A percentile compares a stretch with the other conserved stretches of the same genome.
These are phyloP conservation scores for Phaeomoniella chlamydospora DNA, from an alignment of 2,329 filamentous ascomycete species.

Conservation along the genomic window DNA sequence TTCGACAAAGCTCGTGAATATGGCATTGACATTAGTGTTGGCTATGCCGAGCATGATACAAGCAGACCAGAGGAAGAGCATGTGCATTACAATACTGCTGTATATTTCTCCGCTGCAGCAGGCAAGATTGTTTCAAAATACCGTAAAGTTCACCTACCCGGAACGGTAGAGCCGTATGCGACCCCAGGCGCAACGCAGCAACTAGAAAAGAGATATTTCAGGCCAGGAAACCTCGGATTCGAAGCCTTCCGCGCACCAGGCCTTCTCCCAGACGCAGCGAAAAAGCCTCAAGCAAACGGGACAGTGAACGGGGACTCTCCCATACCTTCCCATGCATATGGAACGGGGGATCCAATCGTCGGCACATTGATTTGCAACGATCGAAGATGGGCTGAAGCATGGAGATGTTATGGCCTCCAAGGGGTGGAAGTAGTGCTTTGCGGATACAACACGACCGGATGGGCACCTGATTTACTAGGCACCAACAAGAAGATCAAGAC, in stretches of 20 bases:
- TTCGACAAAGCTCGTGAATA: constrained; percentile 33
- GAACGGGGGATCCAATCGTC: constrained; percentile 35
- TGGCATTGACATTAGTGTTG: constrained; percentile 36
- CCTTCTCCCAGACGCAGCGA: constrained; percentile 23
- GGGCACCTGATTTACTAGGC: constrained; percentile 31
- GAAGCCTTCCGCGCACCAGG: constrained; percentile 36
- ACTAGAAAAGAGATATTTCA: constrained; percentile 42
- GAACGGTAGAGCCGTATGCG: constrained; percentile 34
- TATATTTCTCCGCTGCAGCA: constrained; percentile 34
- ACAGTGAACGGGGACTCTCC: constrained; percentile 10
- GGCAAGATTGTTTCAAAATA: constrained; percentile 35
- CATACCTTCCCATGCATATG: constrained; percentile 4
- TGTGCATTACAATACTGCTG: constrained; percentile 33
- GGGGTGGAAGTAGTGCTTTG: constrained; percentile 33
- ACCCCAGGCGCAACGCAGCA: constrained; percentile 36
- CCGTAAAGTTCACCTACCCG: constrained; percentile 41
- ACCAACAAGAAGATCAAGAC: constrained; percentile 23
- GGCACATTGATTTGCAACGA: constrained; percentile 44
- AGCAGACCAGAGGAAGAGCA: constrained; percentile 14
- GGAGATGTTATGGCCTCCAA: constrained; percentile 37
- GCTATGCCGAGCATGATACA: constrained; percentile 29
- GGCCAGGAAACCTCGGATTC: constrained; percentile 37
- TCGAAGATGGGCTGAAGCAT: constrained; percentile 38
- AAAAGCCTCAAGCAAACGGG: constrained; percentile 14
- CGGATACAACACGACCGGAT: constrained; percentile 38